Conservation (phyloP, 192 early-diverging fungal genomes). For the Allomyces arbusculus region DNA sequence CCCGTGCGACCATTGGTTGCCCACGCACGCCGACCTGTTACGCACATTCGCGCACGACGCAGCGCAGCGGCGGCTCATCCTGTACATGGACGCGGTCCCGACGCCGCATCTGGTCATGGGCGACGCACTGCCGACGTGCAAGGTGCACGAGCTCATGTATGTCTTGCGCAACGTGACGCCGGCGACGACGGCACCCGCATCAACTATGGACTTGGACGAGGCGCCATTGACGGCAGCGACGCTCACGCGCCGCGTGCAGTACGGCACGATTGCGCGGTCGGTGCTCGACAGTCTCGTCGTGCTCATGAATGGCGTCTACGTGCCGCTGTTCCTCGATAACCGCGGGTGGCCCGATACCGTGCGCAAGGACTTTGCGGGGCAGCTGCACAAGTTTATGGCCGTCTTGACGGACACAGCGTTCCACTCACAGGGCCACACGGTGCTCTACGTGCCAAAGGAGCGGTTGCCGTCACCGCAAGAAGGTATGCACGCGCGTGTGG, state of each 20-base stretch:
- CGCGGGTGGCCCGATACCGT: conserved; percentile 38
- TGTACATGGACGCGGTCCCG: background rate
- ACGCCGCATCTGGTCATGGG: background rate
- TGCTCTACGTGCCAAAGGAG: conserved; percentile 34
- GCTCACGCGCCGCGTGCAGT: conserved; percentile 14
- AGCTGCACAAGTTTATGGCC: conserved; percentile 1
- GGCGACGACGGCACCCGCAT: background rate
- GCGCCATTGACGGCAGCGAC: background rate
- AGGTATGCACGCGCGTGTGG: too few species aligned
- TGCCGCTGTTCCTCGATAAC: conserved; percentile 36
- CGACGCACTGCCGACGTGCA: background rate
- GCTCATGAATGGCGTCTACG: conserved; percentile 34
- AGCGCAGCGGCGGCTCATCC: background rate
- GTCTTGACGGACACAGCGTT: conserved; percentile 33
- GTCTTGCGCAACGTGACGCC: background rate
- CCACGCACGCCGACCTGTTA: background rate
- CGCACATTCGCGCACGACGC: background rate
- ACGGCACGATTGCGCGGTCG: conserved; percentile 23
- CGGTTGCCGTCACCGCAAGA: conserved; percentile 8
- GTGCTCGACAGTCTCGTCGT: conserved; percentile 27
- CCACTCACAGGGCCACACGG: conserved; percentile 37
- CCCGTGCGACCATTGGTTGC: background rate
- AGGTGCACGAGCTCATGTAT: background rate
- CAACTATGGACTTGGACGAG: background rate
- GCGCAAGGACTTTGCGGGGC: conserved; percentile 20